These are phyloP conservation scores for Xylona heveae DNA, from an alignment of 495 filamentous ascomycete species.

Conservation along the genomic window DNA sequence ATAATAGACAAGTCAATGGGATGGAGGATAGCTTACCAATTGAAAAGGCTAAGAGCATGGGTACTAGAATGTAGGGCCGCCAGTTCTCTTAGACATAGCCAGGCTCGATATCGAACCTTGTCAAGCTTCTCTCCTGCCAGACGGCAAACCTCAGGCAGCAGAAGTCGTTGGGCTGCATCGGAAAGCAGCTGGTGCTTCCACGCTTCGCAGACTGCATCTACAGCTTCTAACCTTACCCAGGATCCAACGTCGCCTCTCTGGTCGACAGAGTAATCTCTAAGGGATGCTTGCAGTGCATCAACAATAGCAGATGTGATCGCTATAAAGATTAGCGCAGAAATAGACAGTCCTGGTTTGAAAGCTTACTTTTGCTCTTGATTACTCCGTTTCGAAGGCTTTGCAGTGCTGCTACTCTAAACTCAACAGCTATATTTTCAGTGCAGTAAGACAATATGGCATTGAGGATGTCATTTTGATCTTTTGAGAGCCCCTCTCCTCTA, in stretches of 20 bases:
- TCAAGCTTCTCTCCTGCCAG: constrained; percentile 77
- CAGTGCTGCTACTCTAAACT: constrained; percentile 36
- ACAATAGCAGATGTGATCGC: constrained; percentile 12
- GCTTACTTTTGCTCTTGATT: constrained; percentile 20
- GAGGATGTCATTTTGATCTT: constrained; percentile 1
- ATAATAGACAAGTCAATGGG: too few species aligned
- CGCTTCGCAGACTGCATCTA: constrained; percentile 29
- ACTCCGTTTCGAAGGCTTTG: constrained; percentile 31
- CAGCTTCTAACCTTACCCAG: constrained; percentile 54
- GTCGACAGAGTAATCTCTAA: constrained; percentile 81
- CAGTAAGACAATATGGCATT: constrained; percentile 19
- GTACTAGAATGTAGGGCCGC: too few species aligned
- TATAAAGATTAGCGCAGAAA: not conserved
- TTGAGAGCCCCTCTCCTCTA: not conserved
- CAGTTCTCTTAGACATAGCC: constrained; percentile 10
- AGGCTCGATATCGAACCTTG: constrained; percentile 54
- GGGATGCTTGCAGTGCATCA: constrained; percentile 22
- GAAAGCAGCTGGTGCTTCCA: constrained; percentile 2
- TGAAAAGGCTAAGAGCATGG: too few species aligned
- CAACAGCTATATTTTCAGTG: constrained; percentile 24
- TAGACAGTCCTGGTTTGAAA: not conserved
- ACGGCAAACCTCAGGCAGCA: constrained; percentile 26
- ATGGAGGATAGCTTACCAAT: too few species aligned
- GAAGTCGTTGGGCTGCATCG: not conserved
- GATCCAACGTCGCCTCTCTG: constrained; percentile 78